Evolutionary conservation across 768 basidiomycete genomes (phyloP).

Genomic region (Boletus bicolor): DNA sequence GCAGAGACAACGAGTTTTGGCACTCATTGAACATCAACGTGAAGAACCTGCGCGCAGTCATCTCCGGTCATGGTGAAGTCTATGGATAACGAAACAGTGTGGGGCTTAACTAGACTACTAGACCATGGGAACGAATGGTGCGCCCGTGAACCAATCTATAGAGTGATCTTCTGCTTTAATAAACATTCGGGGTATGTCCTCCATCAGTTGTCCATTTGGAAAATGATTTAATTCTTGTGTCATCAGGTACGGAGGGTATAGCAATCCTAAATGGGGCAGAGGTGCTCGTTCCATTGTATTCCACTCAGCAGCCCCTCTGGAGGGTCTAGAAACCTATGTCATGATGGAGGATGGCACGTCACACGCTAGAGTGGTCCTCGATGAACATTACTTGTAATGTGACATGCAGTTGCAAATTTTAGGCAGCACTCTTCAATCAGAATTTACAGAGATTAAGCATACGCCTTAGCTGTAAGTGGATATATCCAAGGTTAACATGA

Average conservation of each 20-base stretch:
- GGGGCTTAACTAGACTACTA: conserved; percentile 21
- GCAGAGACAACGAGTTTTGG: conserved; percentile 62
- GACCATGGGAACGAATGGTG: conserved; percentile 85
- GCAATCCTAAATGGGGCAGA: conserved; percentile 50
- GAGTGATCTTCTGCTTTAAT: conserved; percentile 69
- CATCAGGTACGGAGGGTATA: conserved; percentile 62
- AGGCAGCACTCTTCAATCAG: neutral
- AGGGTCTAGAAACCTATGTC: conserved; percentile 60
- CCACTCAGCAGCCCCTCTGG: conserved; percentile 42
- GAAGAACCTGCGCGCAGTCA: conserved; percentile 61
- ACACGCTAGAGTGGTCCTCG: conserved; percentile 51
- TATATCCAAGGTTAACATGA: neutral
- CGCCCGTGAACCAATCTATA: conserved; percentile 56
- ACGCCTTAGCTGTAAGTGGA: neutral
- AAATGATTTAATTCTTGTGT: neutral
- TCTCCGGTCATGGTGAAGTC: conserved; percentile 65
- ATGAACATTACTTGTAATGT: conserved; percentile 34
- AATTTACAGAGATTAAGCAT: neutral
- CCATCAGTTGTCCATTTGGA: neutral
- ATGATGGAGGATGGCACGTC: conserved; percentile 57
- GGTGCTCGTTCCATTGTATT: conserved; percentile 67
- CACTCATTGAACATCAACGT: conserved; percentile 53
- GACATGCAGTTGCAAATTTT: neutral
- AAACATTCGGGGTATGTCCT: conserved; percentile 66
- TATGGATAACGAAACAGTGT: neutral